Conservation (phyloP, 1,284 basidiomycete species). For the Pseudozyma thailandica region DNA sequence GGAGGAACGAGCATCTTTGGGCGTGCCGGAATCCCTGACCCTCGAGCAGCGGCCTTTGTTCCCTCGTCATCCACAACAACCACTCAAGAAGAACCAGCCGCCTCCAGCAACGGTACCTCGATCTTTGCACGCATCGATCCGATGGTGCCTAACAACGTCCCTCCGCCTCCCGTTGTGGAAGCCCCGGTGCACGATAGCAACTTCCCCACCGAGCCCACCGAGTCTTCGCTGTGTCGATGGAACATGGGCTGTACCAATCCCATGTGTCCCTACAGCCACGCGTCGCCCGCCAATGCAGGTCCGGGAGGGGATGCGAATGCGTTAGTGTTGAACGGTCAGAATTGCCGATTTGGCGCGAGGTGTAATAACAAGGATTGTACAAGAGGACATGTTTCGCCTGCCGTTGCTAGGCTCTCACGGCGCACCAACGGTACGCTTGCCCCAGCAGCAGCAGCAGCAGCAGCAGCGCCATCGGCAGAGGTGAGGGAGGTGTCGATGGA, state of each 20-base stretch:
- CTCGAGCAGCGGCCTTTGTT: conserved; percentile 57
- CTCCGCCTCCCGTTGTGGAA: conserved; percentile 9
- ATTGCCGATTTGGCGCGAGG: conserved; percentile 48
- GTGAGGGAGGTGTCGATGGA: conserved; percentile 20
- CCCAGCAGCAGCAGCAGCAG: neutral
- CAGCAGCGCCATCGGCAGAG: neutral
- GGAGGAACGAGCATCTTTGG: conserved; percentile 57
- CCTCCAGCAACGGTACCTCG: conserved; percentile 22
- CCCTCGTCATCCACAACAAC: conserved; percentile 17
- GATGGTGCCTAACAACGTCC: conserved; percentile 61
- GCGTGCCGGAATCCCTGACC: conserved; percentile 61
- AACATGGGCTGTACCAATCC: conserved; percentile 62
- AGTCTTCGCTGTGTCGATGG: conserved; percentile 59
- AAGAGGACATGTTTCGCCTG: conserved; percentile 61
- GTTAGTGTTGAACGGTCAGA: conserved; percentile 57
- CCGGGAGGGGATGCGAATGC: conserved; percentile 49
- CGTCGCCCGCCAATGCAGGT: conserved; percentile 57
- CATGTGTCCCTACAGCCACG: conserved; percentile 62
- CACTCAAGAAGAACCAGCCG: neutral
- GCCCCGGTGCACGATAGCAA: conserved; percentile 4
- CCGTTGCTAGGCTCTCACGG: conserved; percentile 18
- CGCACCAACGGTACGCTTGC: neutral
- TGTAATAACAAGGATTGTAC: conserved; percentile 62
- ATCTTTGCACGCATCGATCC: conserved; percentile 61
- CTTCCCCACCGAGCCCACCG: conserved; percentile 53